Conservation (phyloP, 306 rosid genomes). For the Lupinus albus region DNA sequence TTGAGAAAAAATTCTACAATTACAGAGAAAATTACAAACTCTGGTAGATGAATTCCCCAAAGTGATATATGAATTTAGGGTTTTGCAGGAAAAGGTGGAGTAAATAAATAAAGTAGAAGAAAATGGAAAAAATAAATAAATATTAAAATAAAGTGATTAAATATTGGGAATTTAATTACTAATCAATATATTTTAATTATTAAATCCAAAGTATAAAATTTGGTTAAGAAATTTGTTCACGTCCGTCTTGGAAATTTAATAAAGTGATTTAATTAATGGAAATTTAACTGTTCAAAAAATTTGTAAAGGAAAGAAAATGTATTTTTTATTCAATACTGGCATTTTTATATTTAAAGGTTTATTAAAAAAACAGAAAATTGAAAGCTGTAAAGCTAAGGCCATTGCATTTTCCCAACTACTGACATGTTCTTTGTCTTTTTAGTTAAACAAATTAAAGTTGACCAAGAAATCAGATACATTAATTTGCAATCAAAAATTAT, state of each 20-base stretch:
- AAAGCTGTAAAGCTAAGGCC: slow-evolving; percentile 88
- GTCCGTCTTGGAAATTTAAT: slow-evolving; percentile 99
- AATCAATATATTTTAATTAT: slow-evolving; percentile 64
- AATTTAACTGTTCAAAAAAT: too few relatives aligned
- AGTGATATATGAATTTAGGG: slow-evolving; percentile 72
- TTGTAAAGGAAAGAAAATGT: slow-evolving; percentile 55
- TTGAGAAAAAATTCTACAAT: slow-evolving; percentile 48
- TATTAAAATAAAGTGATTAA: slow-evolving; percentile 65
- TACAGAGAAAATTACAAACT: slow-evolving; percentile 58
- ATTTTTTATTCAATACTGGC: slow-evolving; percentile 45
- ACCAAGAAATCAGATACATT: slow-evolving; percentile 50
- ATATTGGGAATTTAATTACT: slow-evolving; percentile 64
- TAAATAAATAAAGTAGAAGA: slow-evolving; percentile 83
- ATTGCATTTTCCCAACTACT: slow-evolving; percentile 80
- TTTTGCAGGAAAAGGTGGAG: slow-evolving; percentile 79
- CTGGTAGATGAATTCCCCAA: slow-evolving; percentile 47
- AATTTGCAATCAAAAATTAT: slow-evolving; percentile 4
- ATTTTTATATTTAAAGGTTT: slow-evolving; percentile 58
- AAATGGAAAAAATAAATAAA: slow-evolving; percentile 52
- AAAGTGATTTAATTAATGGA: slow-evolving; percentile 75
- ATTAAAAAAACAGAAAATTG: slow-evolving; percentile 45
- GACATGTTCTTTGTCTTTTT: slow-evolving; percentile 84
- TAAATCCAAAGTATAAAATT: slow-evolving; percentile 79
- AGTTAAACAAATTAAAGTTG: slow-evolving; percentile 73
- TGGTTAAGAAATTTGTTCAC: slow-evolving; percentile 96